Evolutionary conservation across 176 grass and related monocot species (phyloP), one percentile per base, ranked within the genome.

Genomic region (Rhipidocladum racemiflorum): DNA sequence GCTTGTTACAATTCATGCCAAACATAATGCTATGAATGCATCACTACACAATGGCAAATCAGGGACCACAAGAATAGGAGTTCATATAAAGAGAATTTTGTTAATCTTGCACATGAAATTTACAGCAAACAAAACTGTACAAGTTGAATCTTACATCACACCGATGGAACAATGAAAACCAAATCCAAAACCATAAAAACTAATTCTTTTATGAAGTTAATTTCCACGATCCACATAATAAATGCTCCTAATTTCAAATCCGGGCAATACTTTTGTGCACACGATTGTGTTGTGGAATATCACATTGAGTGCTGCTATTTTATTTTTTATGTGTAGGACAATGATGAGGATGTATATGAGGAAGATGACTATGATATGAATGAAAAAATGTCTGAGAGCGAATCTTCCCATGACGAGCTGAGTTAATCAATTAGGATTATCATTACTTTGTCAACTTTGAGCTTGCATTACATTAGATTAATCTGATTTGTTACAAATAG

Each of bases 101-200:
- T 29, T 30, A 57, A 34, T 35, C 51, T 3, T 50, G 9, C 15
- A 18, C 34, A 24, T 54, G 16, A 7, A 62, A 63, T 46, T 27
- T 24, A 9, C 9, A 6, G 43, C 17, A 55, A 64, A 11, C 45
- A 73, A 30, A 9, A 43, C 67, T 9, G 9, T 49, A 40, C 15
- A n/a, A n/a, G n/a, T n/a, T n/a, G n/a, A n/a, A n/a, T n/a, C 72
- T 68, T 54, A 3, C 74, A 61, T 79, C 75, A 86, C 46, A 76
- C 13, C 24, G 25, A 65, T 50, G 36, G 14, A 68, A 36, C 5
- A 4, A 68, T 57, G 72, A 55, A 28, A 85, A 39, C 34, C 59
- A 63, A 79, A 64, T 79, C 30, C 15, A 70, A 27, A 63, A 70
- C n/a, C 45, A 75, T 87, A 68, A 81, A 81, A 68, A 39, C 70